phyloP scores from a whole-genome alignment of 768 basidiomycete species.

The Russula earlei region DNA sequence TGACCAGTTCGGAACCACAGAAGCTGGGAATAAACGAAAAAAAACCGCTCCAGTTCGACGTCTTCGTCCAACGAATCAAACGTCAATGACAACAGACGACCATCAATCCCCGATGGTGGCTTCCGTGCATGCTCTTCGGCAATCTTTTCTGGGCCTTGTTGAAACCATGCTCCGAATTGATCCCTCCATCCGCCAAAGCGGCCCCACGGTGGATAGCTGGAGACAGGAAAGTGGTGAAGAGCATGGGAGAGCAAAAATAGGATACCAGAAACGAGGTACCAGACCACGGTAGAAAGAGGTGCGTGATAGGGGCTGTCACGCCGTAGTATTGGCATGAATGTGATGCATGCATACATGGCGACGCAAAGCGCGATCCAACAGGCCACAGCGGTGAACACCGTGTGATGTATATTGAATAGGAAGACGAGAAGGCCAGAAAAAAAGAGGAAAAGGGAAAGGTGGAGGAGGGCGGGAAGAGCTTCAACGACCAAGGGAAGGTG shows the following conservation, averaged over 20 bases:
- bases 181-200: background rate
- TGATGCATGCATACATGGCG: background rate
- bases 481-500: background rate
- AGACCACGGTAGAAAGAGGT: background rate
- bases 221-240: background rate
- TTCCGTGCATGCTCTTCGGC: background rate
- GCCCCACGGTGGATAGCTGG: background rate
- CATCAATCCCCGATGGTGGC: background rate
- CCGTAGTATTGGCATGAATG: background rate
- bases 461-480: conserved; percentile 6
- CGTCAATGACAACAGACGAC: background rate
- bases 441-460: conserved; percentile 16
- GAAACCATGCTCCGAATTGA: background rate
- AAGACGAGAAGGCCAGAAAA: conserved; percentile 12
- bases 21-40: background rate
- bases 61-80: background rate
- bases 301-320: background rate
- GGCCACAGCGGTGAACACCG: background rate
- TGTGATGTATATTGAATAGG: conserved; percentile 4
- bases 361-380: background rate
- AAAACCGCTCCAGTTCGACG: background rate
- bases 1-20: background rate
- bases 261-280: background rate
- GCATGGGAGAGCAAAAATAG: background rate
- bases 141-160: background rate